phyloP scores from a whole-genome alignment of 225 moss, liverwort and hornwort species.

The Antitrichia curtipendula region DNA sequence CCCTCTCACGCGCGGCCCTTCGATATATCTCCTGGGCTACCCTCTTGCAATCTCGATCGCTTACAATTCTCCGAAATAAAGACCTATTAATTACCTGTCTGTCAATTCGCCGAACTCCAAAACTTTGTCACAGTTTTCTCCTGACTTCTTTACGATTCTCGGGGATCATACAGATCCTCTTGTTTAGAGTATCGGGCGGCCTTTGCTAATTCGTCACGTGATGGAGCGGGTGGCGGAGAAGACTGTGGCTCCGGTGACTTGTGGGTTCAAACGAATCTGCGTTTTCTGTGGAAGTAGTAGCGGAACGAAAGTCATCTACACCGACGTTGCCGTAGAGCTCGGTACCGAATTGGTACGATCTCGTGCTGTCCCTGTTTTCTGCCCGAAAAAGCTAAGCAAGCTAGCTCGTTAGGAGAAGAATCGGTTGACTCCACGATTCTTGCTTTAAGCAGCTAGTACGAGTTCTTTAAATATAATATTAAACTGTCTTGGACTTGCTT shows the following conservation, averaged over 20 bases:
- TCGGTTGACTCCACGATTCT: neutral
- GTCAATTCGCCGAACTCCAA: neutral
- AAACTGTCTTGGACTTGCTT: neutral
- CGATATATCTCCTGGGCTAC: too few species aligned
- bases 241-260: too few species aligned
- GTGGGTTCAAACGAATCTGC: neutral
- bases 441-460: neutral
- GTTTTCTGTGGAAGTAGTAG: neutral
- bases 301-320: neutral
- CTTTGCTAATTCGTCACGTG: neutral
- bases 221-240: neutral
- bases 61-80: neutral
- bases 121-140: neutral
- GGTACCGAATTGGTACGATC: neutral
- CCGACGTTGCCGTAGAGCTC: neutral
- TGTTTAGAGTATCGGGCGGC: too few species aligned
- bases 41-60: neutral
- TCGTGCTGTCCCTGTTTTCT: too few species aligned
- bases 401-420: too few species aligned
- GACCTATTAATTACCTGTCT: too few species aligned
- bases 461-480: too few species aligned
- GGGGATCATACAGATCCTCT: neutral
- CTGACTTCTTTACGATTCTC: neutral
- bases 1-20: too few species aligned
- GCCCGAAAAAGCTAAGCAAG: neutral